phyloP scores from a whole-genome alignment of 2,329 filamentous ascomycete genomes.

The Pestalotiopsis sp. region DNA sequence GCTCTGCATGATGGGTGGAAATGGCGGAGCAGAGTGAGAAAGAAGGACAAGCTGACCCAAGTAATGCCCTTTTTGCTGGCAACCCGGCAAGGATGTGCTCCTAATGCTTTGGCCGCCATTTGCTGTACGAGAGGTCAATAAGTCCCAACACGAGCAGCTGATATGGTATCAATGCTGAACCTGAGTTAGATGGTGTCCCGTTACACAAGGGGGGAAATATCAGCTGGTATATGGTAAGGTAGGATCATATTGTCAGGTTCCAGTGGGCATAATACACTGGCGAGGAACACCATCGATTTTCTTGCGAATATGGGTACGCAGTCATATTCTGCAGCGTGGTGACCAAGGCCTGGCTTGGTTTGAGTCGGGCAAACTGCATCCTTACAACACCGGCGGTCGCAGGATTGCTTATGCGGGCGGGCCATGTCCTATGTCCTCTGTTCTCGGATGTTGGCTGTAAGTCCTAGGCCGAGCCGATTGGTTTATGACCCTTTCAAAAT shows the following conservation, averaged over 20 bases:
- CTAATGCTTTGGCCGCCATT: background rate
- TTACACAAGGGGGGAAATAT: background rate
- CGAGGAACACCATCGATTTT: background rate
- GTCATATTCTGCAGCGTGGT: background rate
- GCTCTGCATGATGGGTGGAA: constrained; percentile 1
- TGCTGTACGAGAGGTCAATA: background rate
- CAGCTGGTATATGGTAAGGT: background rate
- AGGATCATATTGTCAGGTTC: background rate
- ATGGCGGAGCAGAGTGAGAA: background rate
- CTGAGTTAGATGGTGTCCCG: background rate
- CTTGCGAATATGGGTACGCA: background rate
- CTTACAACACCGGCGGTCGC: background rate
- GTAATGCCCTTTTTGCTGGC: background rate
- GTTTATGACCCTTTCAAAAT: background rate
- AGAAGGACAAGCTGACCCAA: background rate
- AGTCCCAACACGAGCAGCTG: background rate
- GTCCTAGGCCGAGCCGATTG: background rate
- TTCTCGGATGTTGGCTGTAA: background rate
- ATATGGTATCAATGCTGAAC: background rate
- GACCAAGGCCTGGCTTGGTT: background rate
- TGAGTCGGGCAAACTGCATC: background rate
- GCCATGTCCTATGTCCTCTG: background rate
- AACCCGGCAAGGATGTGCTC: background rate
- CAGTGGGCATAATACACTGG: background rate
- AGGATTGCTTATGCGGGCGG: background rate